Percentiles rank a stretch among this genome's conserved stretches.
phyloP scores from a whole-genome alignment of 441 rosid species.

The Adansonia rubrostipa region DNA sequence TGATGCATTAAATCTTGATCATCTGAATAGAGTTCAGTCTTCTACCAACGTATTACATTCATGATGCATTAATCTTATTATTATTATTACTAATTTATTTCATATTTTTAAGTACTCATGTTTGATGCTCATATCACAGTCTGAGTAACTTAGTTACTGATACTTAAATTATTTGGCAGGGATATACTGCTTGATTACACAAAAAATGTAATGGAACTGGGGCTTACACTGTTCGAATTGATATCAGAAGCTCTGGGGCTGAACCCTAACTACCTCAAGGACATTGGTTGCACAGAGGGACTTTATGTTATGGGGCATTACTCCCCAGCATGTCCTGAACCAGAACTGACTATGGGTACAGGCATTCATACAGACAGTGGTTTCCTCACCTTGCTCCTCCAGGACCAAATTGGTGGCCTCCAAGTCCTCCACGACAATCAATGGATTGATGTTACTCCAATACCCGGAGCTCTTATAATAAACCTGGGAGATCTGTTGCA shows the following conservation, averaged over 20 bases:
- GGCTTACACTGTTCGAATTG: constrained; percentile 24
- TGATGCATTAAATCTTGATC: too few species aligned
- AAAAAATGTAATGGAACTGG: constrained; percentile 31
- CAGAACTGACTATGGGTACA: constrained; percentile 54
- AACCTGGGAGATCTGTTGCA: constrained; percentile 58
- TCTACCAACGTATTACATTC: too few species aligned
- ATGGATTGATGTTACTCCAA: constrained; percentile 55
- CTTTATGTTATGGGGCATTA: constrained; percentile 31
- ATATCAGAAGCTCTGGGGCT: constrained; percentile 45
- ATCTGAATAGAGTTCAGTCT: too few species aligned
- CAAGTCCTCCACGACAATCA: constrained; percentile 48
- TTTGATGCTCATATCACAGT: too few species aligned
- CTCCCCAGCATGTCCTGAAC: constrained; percentile 52
- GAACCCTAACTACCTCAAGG: constrained; percentile 28
- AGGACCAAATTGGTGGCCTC: constrained; percentile 66
- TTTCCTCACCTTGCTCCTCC: constrained; percentile 61
- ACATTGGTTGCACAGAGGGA: constrained; percentile 38
- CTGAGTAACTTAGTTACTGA: not conserved
- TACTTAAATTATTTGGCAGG: constrained; percentile 13
- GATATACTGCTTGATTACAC: constrained; percentile 33
- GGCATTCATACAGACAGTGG: constrained; percentile 50
- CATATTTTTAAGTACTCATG: too few species aligned
- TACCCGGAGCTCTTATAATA: constrained; percentile 48
- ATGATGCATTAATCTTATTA: too few species aligned
- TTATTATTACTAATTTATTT: not conserved